These are phyloP conservation scores for Conticribra weissflogii DNA, from an alignment of 108 stramenopile species.

Conservation along the genomic window DNA sequence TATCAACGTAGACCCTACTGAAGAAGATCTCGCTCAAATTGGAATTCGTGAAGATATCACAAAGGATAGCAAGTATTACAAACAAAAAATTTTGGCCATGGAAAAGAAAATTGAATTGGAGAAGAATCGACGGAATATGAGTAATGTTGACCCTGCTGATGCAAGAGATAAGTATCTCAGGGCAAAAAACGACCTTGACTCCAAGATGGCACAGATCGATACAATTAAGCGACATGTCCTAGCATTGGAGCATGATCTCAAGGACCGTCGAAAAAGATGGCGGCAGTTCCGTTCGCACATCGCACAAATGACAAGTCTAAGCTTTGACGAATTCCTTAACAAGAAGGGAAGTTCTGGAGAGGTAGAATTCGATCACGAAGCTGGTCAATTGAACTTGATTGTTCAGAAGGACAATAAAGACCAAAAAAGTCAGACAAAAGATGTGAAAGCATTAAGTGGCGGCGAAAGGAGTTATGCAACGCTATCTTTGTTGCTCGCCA, in stretches of 20 bases:
- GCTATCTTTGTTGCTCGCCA: constrained; percentile 89
- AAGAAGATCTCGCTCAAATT: constrained; percentile 72
- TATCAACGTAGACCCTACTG: constrained; percentile 51
- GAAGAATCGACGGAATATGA: constrained; percentile 57
- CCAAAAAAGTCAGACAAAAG: constrained; percentile 69
- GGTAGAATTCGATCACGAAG: constrained; percentile 78
- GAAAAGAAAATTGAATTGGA: constrained; percentile 66
- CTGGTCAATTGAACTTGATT: constrained; percentile 56
- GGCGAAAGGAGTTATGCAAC: constrained; percentile 89
- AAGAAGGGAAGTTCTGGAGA: constrained; percentile 78
- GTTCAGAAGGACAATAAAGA: constrained; percentile 79
- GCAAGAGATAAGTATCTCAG: constrained; percentile 72
- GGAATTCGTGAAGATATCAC: constrained; percentile 39
- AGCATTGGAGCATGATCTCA: constrained; percentile 53
- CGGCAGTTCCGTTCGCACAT: constrained; percentile 65
- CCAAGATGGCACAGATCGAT: constrained; percentile 61
- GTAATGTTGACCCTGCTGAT: constrained; percentile 60
- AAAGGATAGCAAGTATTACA: constrained; percentile 58
- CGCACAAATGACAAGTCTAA: constrained; percentile 51
- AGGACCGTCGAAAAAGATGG: constrained; percentile 60
- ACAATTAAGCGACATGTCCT: constrained; percentile 41
- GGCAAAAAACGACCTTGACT: constrained; percentile 59
- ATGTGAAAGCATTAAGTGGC: constrained; percentile 88
- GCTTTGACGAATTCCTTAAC: constrained; percentile 81
- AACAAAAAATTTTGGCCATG: constrained; percentile 46